Percentiles rank a stretch among this genome's conserved stretches.
Evolutionary conservation across 2,329 filamentous ascomycete species (phyloP).

Genomic region (Alternaria postmessia): DNA sequence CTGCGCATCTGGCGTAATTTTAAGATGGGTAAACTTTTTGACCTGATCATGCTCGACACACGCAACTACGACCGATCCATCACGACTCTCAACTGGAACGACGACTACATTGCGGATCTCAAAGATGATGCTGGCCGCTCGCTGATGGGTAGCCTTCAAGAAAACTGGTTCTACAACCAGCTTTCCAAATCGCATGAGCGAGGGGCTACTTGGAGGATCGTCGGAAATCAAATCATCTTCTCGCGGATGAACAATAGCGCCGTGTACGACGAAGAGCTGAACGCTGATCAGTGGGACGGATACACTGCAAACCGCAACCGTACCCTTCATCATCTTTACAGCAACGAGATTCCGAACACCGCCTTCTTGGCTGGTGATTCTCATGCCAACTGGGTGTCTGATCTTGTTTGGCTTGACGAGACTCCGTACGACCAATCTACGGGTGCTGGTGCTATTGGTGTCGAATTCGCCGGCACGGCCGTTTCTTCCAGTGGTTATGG

Average conservation of each 20-base stretch:
- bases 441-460: constrained; percentile 53
- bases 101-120: constrained; percentile 66
- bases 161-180: constrained; percentile 66
- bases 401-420: constrained; percentile 54
- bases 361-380: constrained; percentile 75
- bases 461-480: constrained; percentile 68
- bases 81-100: constrained; percentile 56
- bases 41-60: constrained; percentile 55
- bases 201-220: constrained; percentile 71
- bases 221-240: constrained; percentile 70
- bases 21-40: constrained; percentile 51
- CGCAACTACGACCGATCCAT: constrained; percentile 52
- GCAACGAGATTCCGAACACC: constrained; percentile 73
- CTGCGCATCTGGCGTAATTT: constrained; percentile 54
- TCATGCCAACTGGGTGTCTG: constrained; percentile 66
- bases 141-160: constrained; percentile 74
- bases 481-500: constrained; percentile 64
- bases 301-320: constrained; percentile 75
- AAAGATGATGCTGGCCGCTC: constrained; percentile 70
- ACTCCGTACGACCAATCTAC: constrained; percentile 47
- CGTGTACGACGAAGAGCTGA: constrained; percentile 32
- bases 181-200: constrained; percentile 65
- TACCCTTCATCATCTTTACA: constrained; percentile 70
- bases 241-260: constrained; percentile 39
- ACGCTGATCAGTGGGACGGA: constrained; percentile 68